Base-by-base conservation (phyloP, 371 early-diverging fungal species). In the Sporodiniella umbellata region DNA sequence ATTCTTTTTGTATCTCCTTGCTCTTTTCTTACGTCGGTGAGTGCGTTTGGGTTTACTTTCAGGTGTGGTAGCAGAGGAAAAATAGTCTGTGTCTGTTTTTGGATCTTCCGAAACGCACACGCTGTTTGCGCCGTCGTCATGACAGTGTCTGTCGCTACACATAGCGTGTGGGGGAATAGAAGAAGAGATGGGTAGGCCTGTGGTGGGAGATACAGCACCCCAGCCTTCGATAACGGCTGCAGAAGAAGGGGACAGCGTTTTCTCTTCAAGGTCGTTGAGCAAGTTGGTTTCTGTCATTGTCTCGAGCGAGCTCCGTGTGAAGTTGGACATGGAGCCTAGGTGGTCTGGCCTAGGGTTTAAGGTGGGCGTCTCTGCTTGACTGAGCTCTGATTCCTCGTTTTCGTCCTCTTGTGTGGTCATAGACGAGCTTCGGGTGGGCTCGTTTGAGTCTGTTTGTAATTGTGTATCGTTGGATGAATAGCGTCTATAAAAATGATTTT, bases 161-260 rank as follows among this genome's bases (percentile, higher is more conserved):
- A 61, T 48, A 17, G 33, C 45, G 33, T 54, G 58, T 2, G 63
- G 60, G 21, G 64, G 70, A 25, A 55, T 57, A 4, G 64, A 59
- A 12, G 63, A 39, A 12, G 66, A 59, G 23, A 69, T 65, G 3
- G 61, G 60, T 11, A 66, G 30, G 3, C 64, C 66, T 0, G 66
- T 69, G 0, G 70, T 66, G 1, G 70, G 72, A 2, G 65, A 64
- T 11, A 61, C 55, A 25, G 62, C 60, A 8, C 48, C 64, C 69
- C 69, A 68, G 0, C 62, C 63, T 35, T 72, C 64, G 10, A 66
- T 37, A 0, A 66, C 54, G 25, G 72, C 66, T 11, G 53, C 48
- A 1, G 69, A 66, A 0, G 66, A 64, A 25, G 69, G 69, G 10
- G 69, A 68, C 8, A 51, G 45, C 1, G 48, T 4, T 8, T 51